These are phyloP conservation scores for Brasenia schreberi DNA, from an alignment of 164 flowering plant species.

Conservation along the genomic window DNA sequence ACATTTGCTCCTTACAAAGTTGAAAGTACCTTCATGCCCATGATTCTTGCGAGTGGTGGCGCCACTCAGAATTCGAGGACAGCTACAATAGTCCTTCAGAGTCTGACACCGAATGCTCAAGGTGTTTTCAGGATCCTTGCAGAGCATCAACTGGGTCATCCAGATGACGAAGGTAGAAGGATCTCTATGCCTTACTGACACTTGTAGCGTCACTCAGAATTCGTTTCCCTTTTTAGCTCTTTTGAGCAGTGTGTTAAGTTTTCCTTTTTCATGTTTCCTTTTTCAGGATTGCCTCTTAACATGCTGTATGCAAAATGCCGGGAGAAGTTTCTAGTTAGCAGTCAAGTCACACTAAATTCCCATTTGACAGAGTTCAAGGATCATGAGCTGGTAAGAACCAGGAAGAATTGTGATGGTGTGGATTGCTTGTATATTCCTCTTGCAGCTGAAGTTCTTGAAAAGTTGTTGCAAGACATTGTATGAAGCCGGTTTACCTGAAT, in stretches of 20 bases:
- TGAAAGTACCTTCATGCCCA: slow-evolving; percentile 67
- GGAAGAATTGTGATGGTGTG: slow-evolving; percentile 20
- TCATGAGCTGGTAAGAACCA: slow-evolving; percentile 79
- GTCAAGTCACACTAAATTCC: slow-evolving; percentile 48
- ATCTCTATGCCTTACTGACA: background rate
- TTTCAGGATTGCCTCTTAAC: slow-evolving; percentile 63
- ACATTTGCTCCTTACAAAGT: slow-evolving; percentile 82
- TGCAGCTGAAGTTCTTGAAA: slow-evolving; percentile 57
- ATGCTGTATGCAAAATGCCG: slow-evolving; percentile 53
- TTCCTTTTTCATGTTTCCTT: background rate
- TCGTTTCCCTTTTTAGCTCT: background rate
- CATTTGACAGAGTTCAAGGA: slow-evolving; percentile 95
- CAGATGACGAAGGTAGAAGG: slow-evolving; percentile 72
- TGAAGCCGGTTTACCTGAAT: slow-evolving; percentile 3
- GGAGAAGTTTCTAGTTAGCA: slow-evolving; percentile 35
- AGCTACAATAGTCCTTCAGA: slow-evolving; percentile 85
- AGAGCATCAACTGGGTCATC: slow-evolving; percentile 65
- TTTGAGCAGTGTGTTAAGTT: background rate
- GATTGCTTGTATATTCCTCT: slow-evolving; percentile 44
- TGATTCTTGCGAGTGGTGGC: slow-evolving; percentile 67
- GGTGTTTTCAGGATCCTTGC: slow-evolving; percentile 86
- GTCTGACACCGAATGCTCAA: slow-evolving; percentile 97
- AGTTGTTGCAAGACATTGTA: slow-evolving; percentile 40
- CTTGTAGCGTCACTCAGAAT: too few relatives aligned
- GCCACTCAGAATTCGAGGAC: slow-evolving; percentile 70